These are phyloP conservation scores for Ziziphus jujuba DNA, from an alignment of 306 rosid genomes.

Conservation along the genomic window DNA sequence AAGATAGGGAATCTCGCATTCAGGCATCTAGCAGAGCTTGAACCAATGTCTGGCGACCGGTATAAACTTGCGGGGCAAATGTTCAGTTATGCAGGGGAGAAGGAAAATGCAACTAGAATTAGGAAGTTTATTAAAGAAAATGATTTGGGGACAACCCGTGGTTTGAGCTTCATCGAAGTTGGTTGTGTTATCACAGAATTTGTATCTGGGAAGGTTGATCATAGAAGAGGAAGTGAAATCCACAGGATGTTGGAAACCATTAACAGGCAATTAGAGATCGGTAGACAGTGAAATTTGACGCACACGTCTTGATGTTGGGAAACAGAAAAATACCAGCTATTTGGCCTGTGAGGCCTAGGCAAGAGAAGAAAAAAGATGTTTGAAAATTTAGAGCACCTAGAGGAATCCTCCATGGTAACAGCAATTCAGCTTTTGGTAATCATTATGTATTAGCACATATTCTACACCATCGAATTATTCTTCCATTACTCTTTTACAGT, in stretches of 20 bases:
- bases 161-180: slow-evolving; percentile 42
- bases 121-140: slow-evolving; percentile 33
- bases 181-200: slow-evolving; percentile 37
- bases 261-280: slow-evolving; percentile 4
- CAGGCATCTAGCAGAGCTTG: slow-evolving; percentile 32
- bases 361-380: too few relatives aligned
- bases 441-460: neutral
- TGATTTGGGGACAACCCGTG: slow-evolving; percentile 37
- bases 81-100: slow-evolving; percentile 40
- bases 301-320: neutral
- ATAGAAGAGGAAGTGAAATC: slow-evolving; percentile 28
- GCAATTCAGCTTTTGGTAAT: neutral
- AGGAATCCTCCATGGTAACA: neutral
- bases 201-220: slow-evolving; percentile 32
- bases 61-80: slow-evolving; percentile 48
- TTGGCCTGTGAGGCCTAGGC: too few relatives aligned
- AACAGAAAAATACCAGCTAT: neutral
- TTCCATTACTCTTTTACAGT: neutral
- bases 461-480: neutral
- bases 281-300: neutral
- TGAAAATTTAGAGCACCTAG: neutral
- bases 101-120: slow-evolving; percentile 19
- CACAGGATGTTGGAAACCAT: slow-evolving; percentile 18
- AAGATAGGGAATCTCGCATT: slow-evolving; percentile 43
- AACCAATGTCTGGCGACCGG: slow-evolving; percentile 46